Percentiles rank a stretch among this genome's conserved stretches.
Evolutionary conservation across 495 filamentous ascomycete species (phyloP).

Genomic region (Baudoinia panamericana): DNA sequence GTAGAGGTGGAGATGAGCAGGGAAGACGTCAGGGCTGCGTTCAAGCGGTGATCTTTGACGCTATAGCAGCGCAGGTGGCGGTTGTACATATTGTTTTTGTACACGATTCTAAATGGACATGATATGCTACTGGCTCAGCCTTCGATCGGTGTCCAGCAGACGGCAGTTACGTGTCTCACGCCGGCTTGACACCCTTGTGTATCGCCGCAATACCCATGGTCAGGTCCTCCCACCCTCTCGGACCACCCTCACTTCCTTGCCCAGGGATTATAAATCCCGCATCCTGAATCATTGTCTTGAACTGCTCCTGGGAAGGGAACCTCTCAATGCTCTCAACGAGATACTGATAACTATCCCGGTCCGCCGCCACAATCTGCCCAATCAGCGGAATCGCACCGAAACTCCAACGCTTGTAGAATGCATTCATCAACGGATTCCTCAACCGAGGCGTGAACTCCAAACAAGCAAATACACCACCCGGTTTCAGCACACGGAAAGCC

Average conservation of each 20-base stretch:
- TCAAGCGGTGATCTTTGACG: conserved; percentile 33
- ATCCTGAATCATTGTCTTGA: conserved; percentile 71
- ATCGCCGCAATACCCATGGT: conserved; percentile 87
- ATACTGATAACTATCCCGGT: conserved; percentile 95
- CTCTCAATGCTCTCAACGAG: conserved; percentile 93
- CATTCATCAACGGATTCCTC: conserved; percentile 56
- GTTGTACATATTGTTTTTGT: too few relatives aligned
- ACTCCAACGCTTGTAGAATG: conserved; percentile 90
- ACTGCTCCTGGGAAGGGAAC: conserved; percentile 77
- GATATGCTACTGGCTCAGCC: too few relatives aligned
- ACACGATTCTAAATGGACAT: too few relatives aligned
- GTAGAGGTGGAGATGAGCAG: conserved; percentile 40
- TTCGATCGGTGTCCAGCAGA: too few relatives aligned
- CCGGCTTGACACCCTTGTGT: conserved; percentile 89
- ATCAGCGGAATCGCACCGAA: conserved; percentile 90
- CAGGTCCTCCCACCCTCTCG: conserved; percentile 47
- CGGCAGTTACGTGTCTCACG: too few relatives aligned
- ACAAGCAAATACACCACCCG: conserved; percentile 91
- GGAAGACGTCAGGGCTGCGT: conserved; percentile 37
- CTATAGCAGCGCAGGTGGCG: too few relatives aligned
- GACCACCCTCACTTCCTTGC: conserved; percentile 65
- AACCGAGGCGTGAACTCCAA: conserved; percentile 85
- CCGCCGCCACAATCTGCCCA: conserved; percentile 86
- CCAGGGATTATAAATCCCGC: conserved; percentile 81
- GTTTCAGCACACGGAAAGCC: conserved; percentile 77